These are phyloP conservation scores for Psilocybe azurescens DNA, from an alignment of 768 basidiomycete species.

Conservation along the genomic window DNA sequence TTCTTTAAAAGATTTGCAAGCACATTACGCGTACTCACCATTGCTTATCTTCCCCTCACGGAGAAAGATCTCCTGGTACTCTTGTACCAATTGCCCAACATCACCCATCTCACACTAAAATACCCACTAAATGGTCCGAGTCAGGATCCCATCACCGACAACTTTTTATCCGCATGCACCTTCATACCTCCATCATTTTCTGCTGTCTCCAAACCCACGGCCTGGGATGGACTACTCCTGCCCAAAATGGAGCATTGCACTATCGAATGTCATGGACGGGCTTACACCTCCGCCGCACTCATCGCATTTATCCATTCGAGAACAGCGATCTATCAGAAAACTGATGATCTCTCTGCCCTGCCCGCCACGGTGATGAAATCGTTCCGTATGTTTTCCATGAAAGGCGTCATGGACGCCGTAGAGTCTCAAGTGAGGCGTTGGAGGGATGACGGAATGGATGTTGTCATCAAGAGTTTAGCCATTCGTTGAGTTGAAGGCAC, in stretches of 20 bases:
- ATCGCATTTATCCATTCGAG: not conserved
- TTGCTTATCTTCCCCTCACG: constrained; percentile 45
- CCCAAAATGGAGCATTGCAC: constrained; percentile 31
- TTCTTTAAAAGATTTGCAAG: constrained; percentile 31
- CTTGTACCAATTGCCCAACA: constrained; percentile 32
- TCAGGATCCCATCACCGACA: constrained; percentile 43
- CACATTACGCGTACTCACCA: constrained; percentile 35
- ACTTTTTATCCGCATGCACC: constrained; percentile 29
- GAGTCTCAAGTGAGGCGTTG: constrained; percentile 24
- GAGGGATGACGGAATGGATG: constrained; percentile 34
- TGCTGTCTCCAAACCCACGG: not conserved
- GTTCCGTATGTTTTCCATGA: constrained; percentile 36
- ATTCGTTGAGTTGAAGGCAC: constrained; percentile 17
- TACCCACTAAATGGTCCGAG: constrained; percentile 37
- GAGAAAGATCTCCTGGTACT: constrained; percentile 36
- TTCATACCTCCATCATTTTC: not conserved
- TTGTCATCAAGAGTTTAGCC: constrained; percentile 27
- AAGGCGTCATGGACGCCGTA: constrained; percentile 26
- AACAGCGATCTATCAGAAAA: constrained; percentile 23
- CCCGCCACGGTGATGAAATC: constrained; percentile 24
- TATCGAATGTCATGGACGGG: constrained; percentile 39
- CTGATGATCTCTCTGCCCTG: not conserved
- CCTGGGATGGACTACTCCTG: constrained; percentile 15
- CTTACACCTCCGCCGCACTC: not conserved
- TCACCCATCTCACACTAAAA: constrained; percentile 38